Conservation (phyloP, 306 rosid species). For the Vigna nakashimae region DNA sequence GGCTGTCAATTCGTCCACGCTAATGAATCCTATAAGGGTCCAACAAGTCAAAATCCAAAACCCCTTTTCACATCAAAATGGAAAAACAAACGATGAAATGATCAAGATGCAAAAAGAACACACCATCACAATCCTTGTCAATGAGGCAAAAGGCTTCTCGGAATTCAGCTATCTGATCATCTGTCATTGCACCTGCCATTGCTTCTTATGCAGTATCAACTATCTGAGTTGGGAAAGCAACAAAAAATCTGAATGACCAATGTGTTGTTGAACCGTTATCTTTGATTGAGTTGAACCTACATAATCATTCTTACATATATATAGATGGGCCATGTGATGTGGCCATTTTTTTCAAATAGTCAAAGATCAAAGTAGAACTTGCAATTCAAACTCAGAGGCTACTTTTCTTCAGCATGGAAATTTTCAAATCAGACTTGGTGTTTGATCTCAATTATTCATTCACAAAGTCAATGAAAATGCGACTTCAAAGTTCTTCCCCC, state of each 20-base stretch:
- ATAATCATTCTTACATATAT: slow-evolving; percentile 20
- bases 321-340: not conserved
- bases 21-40: slow-evolving; percentile 69
- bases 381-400: slow-evolving; percentile 31
- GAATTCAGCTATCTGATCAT: slow-evolving; percentile 86
- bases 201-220: not conserved
- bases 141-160: slow-evolving; percentile 80
- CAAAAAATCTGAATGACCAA: slow-evolving; percentile 24
- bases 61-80: not conserved
- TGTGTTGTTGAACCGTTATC: slow-evolving; percentile 20
- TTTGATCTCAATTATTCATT: slow-evolving; percentile 1
- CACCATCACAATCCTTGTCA: slow-evolving; percentile 74
- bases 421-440: not conserved
- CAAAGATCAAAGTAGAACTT: slow-evolving; percentile 41
- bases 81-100: not conserved
- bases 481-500: not conserved
- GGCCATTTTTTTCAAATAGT: slow-evolving; percentile 24
- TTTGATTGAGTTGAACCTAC: not conserved
- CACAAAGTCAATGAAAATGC: slow-evolving; percentile 20
- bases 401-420: slow-evolving; percentile 24
- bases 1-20: slow-evolving; percentile 74
- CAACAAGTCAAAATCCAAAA: slow-evolving; percentile 7
- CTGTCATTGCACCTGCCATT: slow-evolving; percentile 69
- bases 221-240: not conserved
- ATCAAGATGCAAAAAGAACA: slow-evolving; percentile 19